Conservation (phyloP, 169 alveolate species). For the Amoebophrya sp. region DNA sequence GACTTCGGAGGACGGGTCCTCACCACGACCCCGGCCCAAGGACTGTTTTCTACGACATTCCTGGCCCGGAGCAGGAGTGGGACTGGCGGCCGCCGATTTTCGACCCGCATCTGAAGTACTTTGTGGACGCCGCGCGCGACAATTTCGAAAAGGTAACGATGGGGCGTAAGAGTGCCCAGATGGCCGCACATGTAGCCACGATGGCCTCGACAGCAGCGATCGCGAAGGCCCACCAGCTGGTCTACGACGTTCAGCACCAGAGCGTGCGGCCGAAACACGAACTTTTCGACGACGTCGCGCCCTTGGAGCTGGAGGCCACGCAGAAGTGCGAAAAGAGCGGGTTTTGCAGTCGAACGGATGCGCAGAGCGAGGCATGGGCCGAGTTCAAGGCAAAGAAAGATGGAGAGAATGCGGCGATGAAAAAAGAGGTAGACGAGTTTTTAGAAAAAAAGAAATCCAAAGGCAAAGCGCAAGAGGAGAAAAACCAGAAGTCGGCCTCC, state of each 20-base stretch:
- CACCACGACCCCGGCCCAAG: too few relatives aligned
- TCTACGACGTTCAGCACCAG: background rate
- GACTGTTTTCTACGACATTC: background rate
- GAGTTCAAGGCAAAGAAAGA: background rate
- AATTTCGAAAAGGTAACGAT: background rate
- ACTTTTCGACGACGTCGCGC: background rate
- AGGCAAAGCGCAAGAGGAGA: too few relatives aligned
- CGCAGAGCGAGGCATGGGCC: background rate
- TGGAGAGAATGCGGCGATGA: too few relatives aligned
- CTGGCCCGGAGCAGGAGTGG: background rate
- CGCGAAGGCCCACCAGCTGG: background rate
- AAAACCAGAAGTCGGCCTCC: too few relatives aligned
- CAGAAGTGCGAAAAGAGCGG: background rate
- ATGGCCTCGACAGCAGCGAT: background rate
- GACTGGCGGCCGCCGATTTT: background rate
- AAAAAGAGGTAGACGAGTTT: too few relatives aligned
- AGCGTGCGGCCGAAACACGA: background rate
- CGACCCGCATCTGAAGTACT: background rate
- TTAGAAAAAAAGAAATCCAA: too few relatives aligned
- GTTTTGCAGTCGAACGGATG: background rate
- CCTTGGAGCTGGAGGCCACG: background rate
- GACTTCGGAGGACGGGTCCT: too few relatives aligned
- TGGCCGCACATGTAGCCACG: background rate
- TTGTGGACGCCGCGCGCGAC: background rate
- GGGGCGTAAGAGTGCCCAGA: background rate